Conservation (phyloP, 2,329 filamentous ascomycete species). For the Fusarium solani-melongenae region DNA sequence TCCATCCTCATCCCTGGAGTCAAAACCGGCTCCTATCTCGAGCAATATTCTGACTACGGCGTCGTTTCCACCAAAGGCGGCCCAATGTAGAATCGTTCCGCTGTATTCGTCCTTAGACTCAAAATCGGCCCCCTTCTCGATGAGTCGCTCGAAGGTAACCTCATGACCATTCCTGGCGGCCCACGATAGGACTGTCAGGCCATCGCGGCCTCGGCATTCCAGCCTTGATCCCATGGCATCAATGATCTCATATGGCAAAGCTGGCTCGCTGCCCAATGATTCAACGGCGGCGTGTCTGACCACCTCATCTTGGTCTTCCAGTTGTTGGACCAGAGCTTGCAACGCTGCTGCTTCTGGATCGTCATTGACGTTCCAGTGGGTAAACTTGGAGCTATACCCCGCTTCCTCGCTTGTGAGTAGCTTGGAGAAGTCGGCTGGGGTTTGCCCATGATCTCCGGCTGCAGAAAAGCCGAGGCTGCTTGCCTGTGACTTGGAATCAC, state of each 20-base stretch:
- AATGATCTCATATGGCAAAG: neutral
- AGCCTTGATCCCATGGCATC: neutral
- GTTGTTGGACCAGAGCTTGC: neutral
- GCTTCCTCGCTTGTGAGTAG: neutral
- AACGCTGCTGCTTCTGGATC: neutral
- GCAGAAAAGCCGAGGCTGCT: neutral
- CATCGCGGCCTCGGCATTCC: rapidly evolving
- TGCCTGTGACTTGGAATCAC: neutral
- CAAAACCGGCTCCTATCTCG: too few species aligned
- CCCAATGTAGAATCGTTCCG: neutral
- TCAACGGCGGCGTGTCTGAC: neutral
- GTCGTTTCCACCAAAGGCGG: neutral
- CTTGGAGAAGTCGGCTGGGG: neutral
- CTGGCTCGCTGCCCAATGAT: neutral
- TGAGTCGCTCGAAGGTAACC: neutral
- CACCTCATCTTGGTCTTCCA: neutral
- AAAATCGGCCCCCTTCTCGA: neutral
- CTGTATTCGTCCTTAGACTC: neutral
- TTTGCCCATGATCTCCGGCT: neutral
- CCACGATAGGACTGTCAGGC: neutral
- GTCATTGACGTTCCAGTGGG: neutral
- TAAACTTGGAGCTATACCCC: neutral
- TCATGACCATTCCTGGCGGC: neutral
- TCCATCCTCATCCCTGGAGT: neutral
- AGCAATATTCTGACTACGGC: too few species aligned